Evolutionary conservation across 345 rosid genomes (phyloP), one percentile per base, ranked within the genome.

Genomic region (Aegle marmelos): DNA sequence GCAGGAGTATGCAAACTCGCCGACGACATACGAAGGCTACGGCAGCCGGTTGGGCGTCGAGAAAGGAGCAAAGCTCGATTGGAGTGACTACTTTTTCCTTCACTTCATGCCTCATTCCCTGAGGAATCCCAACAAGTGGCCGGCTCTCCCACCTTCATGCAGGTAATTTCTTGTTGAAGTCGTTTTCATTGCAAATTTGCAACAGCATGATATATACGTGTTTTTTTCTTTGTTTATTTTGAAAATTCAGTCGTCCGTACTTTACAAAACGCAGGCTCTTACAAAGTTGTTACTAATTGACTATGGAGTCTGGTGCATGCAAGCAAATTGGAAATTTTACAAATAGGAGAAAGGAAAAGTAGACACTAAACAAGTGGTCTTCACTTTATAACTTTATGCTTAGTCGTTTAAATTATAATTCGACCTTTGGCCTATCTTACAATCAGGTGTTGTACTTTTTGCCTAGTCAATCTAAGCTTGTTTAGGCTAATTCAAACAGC

Each of bases 71-170:
- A 81, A 83, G 21, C 90, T 95, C 67, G 99, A 94, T 80, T 96
- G 99, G 99, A 87, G 98, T 68, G 99, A 96, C 81, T 96, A 96
- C 79, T 94, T 86, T 80, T 94, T 80, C 70, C 97, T 96, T 72
- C 89, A 96, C 74, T 88, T 74, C 79, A 79, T 85, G 83, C 99
- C 99, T 41, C 45, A 57, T 9, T 57, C 82, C 48, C 45, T 85
- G 36, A 88, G 87, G 81, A 82, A 85, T 76, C 83, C 80, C 25
- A 82, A 83, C 72, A 94, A 92, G 79, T 96, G 98, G 98, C 99
- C 99, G 45, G 36, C 86, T 24, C 87, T 79, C 24, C 97, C 97
- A 30, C 67, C 88, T n/a, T 74, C 82, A 73, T 87, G 87, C 90
- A 94, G 97, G 98, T 92, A 76, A 5, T 56, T 45, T 45, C 50